Evolutionary conservation across 805 yeast genomes (phyloP), one percentile per base, ranked within the genome.

Genomic region (Saccharomycopsis fodiens): DNA sequence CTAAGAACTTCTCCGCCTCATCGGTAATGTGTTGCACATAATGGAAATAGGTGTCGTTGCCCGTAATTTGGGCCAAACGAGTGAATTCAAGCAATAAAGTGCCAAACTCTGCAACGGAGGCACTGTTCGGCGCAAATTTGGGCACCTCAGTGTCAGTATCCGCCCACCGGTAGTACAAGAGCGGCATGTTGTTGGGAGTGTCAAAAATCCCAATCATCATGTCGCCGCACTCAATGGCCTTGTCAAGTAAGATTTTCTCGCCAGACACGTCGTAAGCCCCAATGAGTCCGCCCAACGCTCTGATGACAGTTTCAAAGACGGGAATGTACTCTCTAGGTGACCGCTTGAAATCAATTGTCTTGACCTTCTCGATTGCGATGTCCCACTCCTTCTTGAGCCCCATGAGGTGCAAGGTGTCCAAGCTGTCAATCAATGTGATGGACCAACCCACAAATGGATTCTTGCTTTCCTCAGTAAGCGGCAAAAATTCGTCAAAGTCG

Each of bases 151-250:
- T 56, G 4, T 59, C 55, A 16, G 56, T 55, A 3, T 66, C 60
- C 22, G 60, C 57, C 72, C 78, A 73, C 12, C 64, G 59, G 52
- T 64, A 75, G 44, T 62, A 66, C 17, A 73, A 53, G 7, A 72
- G 46, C 2, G 83, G 83, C 62, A 78, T 63, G 37, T 72, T 62
- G 52, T 76, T 75, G 13, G 80, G 80, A 0, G 82, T 76, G 51
- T 78, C 82, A 53, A 75, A 78, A 0, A 80, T 70, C 19, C 74
- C 72, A 53, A 77, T 53, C 29, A 76, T 57, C 44, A 75, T 62
- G 41, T 72, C 71, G 1, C 71, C 81, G 13, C 76, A 55, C 22
- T 71, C 69, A 21, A 59, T 59, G 1, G 79, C 75, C 49, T 68
- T 65, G 1, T 52, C 52, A 5, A 72, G 55, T 13, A 68, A 59